Evolutionary conservation across 1,139 yeast genomes (phyloP).

Genomic region (Candida buenavistaensis): DNA sequence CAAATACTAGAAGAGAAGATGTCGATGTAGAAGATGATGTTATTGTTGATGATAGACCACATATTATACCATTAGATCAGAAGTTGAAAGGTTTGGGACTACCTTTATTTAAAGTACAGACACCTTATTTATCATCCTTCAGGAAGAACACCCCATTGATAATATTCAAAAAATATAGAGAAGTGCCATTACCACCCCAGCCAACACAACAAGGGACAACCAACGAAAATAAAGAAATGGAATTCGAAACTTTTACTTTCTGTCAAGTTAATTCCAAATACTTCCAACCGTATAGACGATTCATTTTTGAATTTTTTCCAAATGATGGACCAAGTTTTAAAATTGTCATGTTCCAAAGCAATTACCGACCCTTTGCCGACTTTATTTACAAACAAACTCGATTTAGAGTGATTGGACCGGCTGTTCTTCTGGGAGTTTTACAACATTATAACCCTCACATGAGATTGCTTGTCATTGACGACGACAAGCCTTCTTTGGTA

Average conservation of each 20-base stretch:
- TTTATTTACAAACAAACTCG: slow-evolving; percentile 38
- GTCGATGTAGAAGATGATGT: slow-evolving; percentile 11
- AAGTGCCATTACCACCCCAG: slow-evolving; percentile 30
- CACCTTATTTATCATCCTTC: slow-evolving; percentile 38
- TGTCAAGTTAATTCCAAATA: slow-evolving; percentile 36
- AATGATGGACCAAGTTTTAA: slow-evolving; percentile 18
- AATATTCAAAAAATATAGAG: slow-evolving; percentile 32
- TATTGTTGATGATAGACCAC: slow-evolving; percentile 30
- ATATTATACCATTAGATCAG: slow-evolving; percentile 34
- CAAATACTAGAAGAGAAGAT: slow-evolving; percentile 11
- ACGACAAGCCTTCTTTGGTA: slow-evolving; percentile 35
- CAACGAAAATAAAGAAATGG: slow-evolving; percentile 16
- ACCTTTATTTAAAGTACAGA: slow-evolving; percentile 37
- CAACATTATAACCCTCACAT: slow-evolving; percentile 34
- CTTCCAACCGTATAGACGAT: slow-evolving; percentile 29
- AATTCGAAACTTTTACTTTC: slow-evolving; percentile 33
- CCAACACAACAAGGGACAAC: slow-evolving; percentile 5
- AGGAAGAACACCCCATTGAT: slow-evolving; percentile 40
- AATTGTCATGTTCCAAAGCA: slow-evolving; percentile 36
- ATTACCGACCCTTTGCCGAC: slow-evolving; percentile 41
- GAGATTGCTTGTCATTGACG: slow-evolving; percentile 36
- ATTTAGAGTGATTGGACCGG: slow-evolving; percentile 41
- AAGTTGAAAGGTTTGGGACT: slow-evolving; percentile 36
- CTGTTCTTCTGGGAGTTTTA: slow-evolving; percentile 31
- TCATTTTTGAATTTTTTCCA: slow-evolving; percentile 20